Base-by-base conservation (phyloP, 768 basidiomycete species). In the Rhizopogon roseolus region DNA sequence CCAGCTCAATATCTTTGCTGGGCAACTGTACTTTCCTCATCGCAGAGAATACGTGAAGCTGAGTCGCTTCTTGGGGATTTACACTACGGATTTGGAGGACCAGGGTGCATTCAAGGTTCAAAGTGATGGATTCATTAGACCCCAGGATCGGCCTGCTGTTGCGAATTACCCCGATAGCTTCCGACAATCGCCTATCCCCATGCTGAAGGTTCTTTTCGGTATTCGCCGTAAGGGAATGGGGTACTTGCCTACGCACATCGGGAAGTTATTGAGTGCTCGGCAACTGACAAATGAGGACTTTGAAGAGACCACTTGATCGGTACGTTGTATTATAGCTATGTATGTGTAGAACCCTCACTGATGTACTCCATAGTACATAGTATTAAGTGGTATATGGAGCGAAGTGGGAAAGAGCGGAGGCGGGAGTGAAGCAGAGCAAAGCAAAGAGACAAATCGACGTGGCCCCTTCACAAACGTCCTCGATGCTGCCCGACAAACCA, bases 1-100 rank as follows among this genome's bases (percentile, higher is more conserved):
- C 22, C 74, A 77, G 45, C 62, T 80, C 37, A 76, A 74, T 38
- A 54, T 78, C 29, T 77, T 73, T 58, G 73, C 76, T 13, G 78
- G 76, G 2, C 76, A 80, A 51, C 64, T 80, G 2, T 80, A 73
- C 52, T 51, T 77, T 37, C 61, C 60, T 9, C 60, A 71, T 19
- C 60, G 67, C 25, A 54, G 53, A 6, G 59, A 68, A 1, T 79
- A 78, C 49, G 55, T 55, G 22, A 57, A 53, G 1, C 34, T 74
- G 10, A 77, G 77, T 53, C 55, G 60, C 27, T 64, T 71, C 52
- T 61, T 80, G 32, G 71, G 76, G 3, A 22, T 77, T 13, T 57
- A 65, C 7, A 68, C 77, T 6, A 69, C 61, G 10, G 74, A 79
- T 3, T 76, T 66, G 69, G 71, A 78, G 29, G 77, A 73, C 3